These are phyloP conservation scores for Sporothrix globosa DNA, from an alignment of 2,329 filamentous ascomycete species.

Conservation along the genomic window DNA sequence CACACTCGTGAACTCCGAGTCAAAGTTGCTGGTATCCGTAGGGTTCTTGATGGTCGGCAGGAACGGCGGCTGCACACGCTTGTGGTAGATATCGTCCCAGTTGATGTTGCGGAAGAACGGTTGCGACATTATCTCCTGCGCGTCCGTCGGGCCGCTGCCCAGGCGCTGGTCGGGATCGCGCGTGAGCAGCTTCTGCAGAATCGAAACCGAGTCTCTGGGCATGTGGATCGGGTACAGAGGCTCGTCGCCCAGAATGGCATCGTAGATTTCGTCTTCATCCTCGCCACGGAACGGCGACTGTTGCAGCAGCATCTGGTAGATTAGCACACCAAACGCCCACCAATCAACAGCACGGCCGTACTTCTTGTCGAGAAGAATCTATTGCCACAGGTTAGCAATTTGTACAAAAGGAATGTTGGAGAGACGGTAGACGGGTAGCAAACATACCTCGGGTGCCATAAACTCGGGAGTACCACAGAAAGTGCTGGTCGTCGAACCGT, in stretches of 20 bases:
- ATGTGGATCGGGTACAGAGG: slow-evolving; percentile 98
- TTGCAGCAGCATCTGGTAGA: slow-evolving; percentile 99
- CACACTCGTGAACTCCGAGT: slow-evolving; percentile 97
- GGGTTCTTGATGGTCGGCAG: slow-evolving; percentile 85
- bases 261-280: slow-evolving; percentile 99
- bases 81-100: slow-evolving; percentile 98
- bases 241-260: slow-evolving; percentile 95
- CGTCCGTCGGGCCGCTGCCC: slow-evolving; percentile 92
- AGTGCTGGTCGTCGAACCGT: slow-evolving; percentile 91
- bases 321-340: slow-evolving; percentile 99
- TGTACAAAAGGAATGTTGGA: neutral
- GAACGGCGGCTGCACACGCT: slow-evolving; percentile 87
- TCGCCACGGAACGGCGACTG: slow-evolving; percentile 98
- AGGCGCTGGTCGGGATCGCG: slow-evolving; percentile 91
- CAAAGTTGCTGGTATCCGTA: slow-evolving; percentile 99
- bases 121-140: slow-evolving; percentile 98
- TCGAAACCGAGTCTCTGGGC: slow-evolving; percentile 96
- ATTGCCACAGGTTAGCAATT: slow-evolving; percentile 18
- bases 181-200: slow-evolving; percentile 94
- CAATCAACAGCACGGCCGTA: slow-evolving; percentile 97
- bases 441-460: slow-evolving; percentile 90
- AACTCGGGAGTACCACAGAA: slow-evolving; percentile 99
- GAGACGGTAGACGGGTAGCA: neutral
- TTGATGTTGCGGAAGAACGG: slow-evolving; percentile 97
- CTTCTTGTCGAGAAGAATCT: slow-evolving; percentile 98